phyloP scores from a whole-genome alignment of 768 basidiomycete species.

The Lentinula detonsa region DNA sequence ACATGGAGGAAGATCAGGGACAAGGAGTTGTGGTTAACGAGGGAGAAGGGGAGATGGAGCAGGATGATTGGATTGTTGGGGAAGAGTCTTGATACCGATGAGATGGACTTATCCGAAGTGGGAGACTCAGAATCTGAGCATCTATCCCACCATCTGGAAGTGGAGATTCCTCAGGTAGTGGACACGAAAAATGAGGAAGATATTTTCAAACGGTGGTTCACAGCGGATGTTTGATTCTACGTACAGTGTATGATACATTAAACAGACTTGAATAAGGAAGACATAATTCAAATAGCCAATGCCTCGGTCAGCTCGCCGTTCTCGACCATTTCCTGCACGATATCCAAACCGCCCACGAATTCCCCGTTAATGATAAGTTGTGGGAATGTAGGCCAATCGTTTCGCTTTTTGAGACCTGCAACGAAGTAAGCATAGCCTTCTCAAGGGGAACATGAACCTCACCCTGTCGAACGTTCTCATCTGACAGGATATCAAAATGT shows the following conservation, averaged over 20 bases:
- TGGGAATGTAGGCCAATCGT: slow-evolving; percentile 89
- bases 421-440: neutral
- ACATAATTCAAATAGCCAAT: slow-evolving; percentile 14
- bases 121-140: neutral
- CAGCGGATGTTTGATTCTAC: neutral
- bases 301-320: slow-evolving; percentile 68
- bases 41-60: neutral
- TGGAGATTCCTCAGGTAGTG: neutral
- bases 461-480: slow-evolving; percentile 82
- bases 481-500: slow-evolving; percentile 78
- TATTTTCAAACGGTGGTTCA: neutral
- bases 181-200: neutral
- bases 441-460: slow-evolving; percentile 12
- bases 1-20: neutral
- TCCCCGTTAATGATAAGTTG: slow-evolving; percentile 87
- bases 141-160: neutral
- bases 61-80: neutral
- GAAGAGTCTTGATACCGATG: neutral
- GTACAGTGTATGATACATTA: neutral
- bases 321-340: slow-evolving; percentile 83
- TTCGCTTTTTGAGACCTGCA: slow-evolving; percentile 65
- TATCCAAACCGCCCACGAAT: slow-evolving; percentile 91
- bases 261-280: slow-evolving; percentile 6
- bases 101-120: neutral
- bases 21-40: neutral